Evolutionary conservation across 179 eudicot species (phyloP).

Genomic region (Dionaea muscipula): DNA sequence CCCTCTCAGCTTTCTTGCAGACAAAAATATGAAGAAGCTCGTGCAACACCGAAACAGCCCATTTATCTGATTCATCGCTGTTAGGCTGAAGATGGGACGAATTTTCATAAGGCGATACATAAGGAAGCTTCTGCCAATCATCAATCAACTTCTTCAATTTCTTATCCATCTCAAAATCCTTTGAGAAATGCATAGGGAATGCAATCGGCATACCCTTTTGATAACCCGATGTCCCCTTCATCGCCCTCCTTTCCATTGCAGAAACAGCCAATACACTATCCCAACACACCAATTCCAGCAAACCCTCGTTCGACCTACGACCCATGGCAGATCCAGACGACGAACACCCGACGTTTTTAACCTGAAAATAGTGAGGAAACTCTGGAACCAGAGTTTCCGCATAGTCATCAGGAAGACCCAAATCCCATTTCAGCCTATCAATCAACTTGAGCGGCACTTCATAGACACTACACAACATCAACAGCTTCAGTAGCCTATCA

Average conservation of each 20-base stretch:
- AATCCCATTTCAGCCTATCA: conserved; percentile 45
- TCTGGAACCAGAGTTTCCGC: conserved; percentile 36
- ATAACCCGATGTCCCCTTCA: conserved; percentile 14
- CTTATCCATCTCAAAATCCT: conserved; percentile 74
- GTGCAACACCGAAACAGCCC: conserved; percentile 65
- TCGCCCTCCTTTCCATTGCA: conserved; percentile 36
- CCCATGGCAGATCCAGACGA: conserved; percentile 2
- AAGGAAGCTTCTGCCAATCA: conserved; percentile 81
- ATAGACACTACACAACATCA: conserved; percentile 51
- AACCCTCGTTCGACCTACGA: conserved; percentile 16
- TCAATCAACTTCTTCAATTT: conserved; percentile 63
- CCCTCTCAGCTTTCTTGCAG: conserved; percentile 66
- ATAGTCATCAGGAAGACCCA: conserved; percentile 64
- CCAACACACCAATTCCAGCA: conserved; percentile 75
- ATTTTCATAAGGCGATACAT: conserved; percentile 70
- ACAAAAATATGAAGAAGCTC: conserved; percentile 57
- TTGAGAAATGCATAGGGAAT: conserved; percentile 44
- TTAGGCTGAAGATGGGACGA: conserved; percentile 30
- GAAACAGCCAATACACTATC: conserved; percentile 53
- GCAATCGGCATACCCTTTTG: conserved; percentile 37
- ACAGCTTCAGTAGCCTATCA: conserved; percentile 45
- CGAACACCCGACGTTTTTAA: conserved; percentile 15
- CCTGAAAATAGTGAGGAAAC: conserved; percentile 62
- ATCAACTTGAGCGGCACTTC: conserved; percentile 49
- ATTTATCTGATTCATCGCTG: conserved; percentile 55